Evolutionary conservation across 2,329 filamentous ascomycete genomes (phyloP).

Genomic region (Tolypocladium nubicola): DNA sequence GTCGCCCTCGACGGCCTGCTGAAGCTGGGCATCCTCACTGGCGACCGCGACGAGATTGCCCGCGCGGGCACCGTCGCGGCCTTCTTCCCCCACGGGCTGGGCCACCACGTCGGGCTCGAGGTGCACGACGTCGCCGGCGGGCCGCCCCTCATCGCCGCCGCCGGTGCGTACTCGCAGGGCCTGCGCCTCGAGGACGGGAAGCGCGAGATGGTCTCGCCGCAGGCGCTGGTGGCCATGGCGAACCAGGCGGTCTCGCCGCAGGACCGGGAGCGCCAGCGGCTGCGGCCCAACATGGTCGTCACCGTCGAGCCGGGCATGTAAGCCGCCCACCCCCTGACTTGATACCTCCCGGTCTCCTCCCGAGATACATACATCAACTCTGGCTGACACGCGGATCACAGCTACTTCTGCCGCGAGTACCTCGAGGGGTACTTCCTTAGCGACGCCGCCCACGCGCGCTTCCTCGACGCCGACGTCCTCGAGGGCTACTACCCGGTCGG

Average conservation of each 20-base stretch:
- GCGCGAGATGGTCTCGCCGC: slow-evolving; percentile 28
- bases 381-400: slow-evolving; percentile 13
- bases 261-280: slow-evolving; percentile 23
- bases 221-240: slow-evolving; percentile 19
- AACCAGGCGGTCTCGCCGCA: slow-evolving; percentile 9
- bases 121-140: slow-evolving; percentile 47
- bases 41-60: slow-evolving; percentile 46
- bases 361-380: neutral
- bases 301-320: slow-evolving; percentile 70
- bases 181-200: slow-evolving; percentile 25
- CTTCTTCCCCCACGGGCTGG: slow-evolving; percentile 57
- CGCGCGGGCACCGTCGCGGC: slow-evolving; percentile 42
- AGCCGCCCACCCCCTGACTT: slow-evolving; percentile 12
- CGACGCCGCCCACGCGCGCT: slow-evolving; percentile 45
- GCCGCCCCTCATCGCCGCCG: slow-evolving; percentile 20
- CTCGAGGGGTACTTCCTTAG: slow-evolving; percentile 59
- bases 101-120: slow-evolving; percentile 56
- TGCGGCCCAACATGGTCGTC: slow-evolving; percentile 56
- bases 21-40: slow-evolving; percentile 59
- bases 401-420: slow-evolving; percentile 67
- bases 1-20: slow-evolving; percentile 64
- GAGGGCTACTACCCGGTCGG: slow-evolving; percentile 68
- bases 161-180: slow-evolving; percentile 11
- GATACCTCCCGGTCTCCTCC: too few species aligned
- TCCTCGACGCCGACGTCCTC: slow-evolving; percentile 55